phyloP scores from a whole-genome alignment of 139 green algal species.

The Chlamydomonas asymmetrica region DNA sequence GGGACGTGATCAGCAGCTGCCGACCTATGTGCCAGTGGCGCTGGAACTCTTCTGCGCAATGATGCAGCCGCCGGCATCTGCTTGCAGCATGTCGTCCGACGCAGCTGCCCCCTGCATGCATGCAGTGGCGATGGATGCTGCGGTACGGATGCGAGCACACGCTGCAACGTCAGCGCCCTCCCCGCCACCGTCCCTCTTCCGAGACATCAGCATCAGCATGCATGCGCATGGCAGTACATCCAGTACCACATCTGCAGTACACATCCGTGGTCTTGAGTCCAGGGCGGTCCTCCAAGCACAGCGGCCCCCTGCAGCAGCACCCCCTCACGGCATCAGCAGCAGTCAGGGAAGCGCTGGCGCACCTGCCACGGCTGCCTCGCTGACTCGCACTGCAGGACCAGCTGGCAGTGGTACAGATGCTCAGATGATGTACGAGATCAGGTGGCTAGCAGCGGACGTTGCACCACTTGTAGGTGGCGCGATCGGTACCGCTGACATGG shows the following conservation, averaged over 20 bases:
- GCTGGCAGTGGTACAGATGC: neutral
- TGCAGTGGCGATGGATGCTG: neutral
- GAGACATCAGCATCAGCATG: neutral
- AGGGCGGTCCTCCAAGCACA: neutral
- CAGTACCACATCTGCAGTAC: too few species aligned
- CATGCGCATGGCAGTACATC: too few species aligned
- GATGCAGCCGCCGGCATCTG: neutral
- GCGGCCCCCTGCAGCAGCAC: slow-evolving; percentile 14
- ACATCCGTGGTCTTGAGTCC: slow-evolving; percentile 39
- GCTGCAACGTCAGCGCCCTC: neutral
- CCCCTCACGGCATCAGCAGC: neutral
- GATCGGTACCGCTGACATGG: too few species aligned
- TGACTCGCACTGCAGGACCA: neutral
- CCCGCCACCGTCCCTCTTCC: neutral
- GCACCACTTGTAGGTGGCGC: too few species aligned
- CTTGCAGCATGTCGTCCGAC: neutral
- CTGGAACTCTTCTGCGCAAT: slow-evolving; percentile 16
- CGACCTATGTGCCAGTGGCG: slow-evolving; percentile 38
- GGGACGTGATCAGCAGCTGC: neutral
- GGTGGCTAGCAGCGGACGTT: too few species aligned
- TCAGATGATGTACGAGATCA: too few species aligned
- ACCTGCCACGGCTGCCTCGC: too few species aligned
- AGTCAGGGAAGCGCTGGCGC: neutral
- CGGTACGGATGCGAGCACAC: neutral
- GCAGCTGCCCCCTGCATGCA: neutral